Evolutionary conservation across 768 basidiomycete species (phyloP), one percentile per base, ranked within the genome.

Genomic region (Lactifluus piperatus): DNA sequence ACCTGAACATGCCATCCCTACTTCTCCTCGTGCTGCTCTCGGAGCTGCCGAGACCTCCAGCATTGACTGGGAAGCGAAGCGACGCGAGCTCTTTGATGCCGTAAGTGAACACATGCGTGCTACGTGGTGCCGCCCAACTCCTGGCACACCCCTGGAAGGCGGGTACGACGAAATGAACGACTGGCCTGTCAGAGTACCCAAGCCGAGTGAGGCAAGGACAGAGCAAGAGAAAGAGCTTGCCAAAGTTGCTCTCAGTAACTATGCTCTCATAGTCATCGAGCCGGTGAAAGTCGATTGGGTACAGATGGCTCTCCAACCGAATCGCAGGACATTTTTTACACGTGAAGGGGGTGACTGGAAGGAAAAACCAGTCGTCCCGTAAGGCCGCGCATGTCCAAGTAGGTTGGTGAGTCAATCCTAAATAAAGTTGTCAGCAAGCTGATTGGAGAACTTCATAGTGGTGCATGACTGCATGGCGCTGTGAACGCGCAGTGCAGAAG

Each of bases 231-330:
- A 72, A 71, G 70, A 67, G 69, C 72, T 78, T 53, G 74, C 80
- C 74, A 75, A 80, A 53, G 68, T 51, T 36, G 86, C 90, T 32
- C 69, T 86, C 60, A 63, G 70, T 9, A 87, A 88, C 66, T 92
- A 91, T 64, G 82, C 86, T 18, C 68, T 93, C 66, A 64, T 92
- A 43, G 68, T 90, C 11, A 73, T 93, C 30, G 89, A 92, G 65
- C 86, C 89, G 1, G 66, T 72, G 2, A 77, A 80, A 54, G 81
- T 91, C 34, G 91, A 94, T 68, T 80, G 79, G 71, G 67, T 84
- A 16, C 86, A 87, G 67, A 65, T 92, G 30, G 77, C 72, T 0
- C 73, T 76, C 20, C 57, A 72, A 24, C 86, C 86, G 9, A 79
- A 89, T 63, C 75, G 75, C 62, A 72, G 89, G 67, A 82, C 81